These are phyloP conservation scores for Pestalotiopsis sp. DNA, from an alignment of 2,329 filamentous ascomycete genomes.

Conservation along the genomic window DNA sequence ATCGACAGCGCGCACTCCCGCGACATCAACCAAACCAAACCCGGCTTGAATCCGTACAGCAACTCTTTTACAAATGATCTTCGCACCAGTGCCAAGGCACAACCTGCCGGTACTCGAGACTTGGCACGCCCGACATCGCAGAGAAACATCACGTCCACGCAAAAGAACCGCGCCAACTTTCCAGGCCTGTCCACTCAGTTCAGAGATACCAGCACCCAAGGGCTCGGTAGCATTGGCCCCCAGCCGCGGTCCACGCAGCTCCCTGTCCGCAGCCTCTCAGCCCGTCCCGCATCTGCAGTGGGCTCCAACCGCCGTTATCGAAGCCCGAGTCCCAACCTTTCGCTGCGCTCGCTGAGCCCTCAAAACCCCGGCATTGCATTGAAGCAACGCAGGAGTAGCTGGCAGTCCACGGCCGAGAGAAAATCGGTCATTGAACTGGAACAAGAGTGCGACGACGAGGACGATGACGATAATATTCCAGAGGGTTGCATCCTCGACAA, in stretches of 20 bases:
- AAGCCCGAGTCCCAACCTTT: slow-evolving; percentile 53
- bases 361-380: slow-evolving; percentile 42
- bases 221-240: slow-evolving; percentile 32
- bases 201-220: slow-evolving; percentile 47
- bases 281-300: slow-evolving; percentile 43
- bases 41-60: slow-evolving; percentile 51
- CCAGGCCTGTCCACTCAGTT: slow-evolving; percentile 49
- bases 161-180: slow-evolving; percentile 44
- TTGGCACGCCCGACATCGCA: slow-evolving; percentile 31
- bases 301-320: slow-evolving; percentile 44
- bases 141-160: slow-evolving; percentile 33
- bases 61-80: slow-evolving; percentile 47
- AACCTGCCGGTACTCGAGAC: slow-evolving; percentile 29
- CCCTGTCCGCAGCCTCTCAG: slow-evolving; percentile 36
- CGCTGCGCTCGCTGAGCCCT: slow-evolving; percentile 41
- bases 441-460: slow-evolving; percentile 67
- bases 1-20: slow-evolving; percentile 35
- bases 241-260: slow-evolving; percentile 33
- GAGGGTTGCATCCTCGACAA: slow-evolving; percentile 81
- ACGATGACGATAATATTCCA: slow-evolving; percentile 76
- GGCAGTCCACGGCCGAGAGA: slow-evolving; percentile 67
- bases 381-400: slow-evolving; percentile 64
- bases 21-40: slow-evolving; percentile 36
- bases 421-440: slow-evolving; percentile 75
- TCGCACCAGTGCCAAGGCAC: slow-evolving; percentile 34